Base-by-base conservation (phyloP, 495 filamentous ascomycete species). In the Alectoria sarmentosa region DNA sequence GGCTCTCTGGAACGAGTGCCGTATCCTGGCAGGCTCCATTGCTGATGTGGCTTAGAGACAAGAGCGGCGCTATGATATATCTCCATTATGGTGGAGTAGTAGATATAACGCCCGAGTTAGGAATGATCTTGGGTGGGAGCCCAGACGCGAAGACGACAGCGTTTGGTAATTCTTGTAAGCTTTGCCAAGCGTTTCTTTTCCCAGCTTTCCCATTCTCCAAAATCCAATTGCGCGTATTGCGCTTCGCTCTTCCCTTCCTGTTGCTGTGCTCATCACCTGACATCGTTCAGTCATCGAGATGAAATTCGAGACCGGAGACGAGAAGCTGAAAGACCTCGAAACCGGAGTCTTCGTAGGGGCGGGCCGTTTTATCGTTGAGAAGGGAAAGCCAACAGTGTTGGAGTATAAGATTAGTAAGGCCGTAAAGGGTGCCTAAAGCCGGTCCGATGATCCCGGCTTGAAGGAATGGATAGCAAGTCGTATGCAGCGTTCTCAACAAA, bases 321-420 rank as follows among this genome's bases (percentile, higher is more conserved):
- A 77, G 14, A 76, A 76, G 65, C 75, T 86, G 62, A 82, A 77
- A 58, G 77, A 68, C 5, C 72, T 87, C 39, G 79, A 84, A 63
- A 69, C 72, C 67, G 77, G 83, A 63, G 73, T 81, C 11, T 87
- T 79, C 65, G 82, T 85, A 39, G 83, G 75, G 6, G 75, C 78
- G 44, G 84, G 83, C 19, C 74, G 76, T 13, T 86, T 87, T 70
- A 73, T 80, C 32, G 56, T 83, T 26, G 79, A 84, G 72, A 59
- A 71, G 41, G 84, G 80, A 17, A 81, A 85, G 74, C 76, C 80
- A 2, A 60, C 76, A 6, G 72, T 79, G 42, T 83, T 86, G 26
- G 83, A 86, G 75, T 86, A 86, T 69, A 79, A 81, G 70, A 76
- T 87, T 67, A 81, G 82, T 66, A 80, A 84, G 74, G 81, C 44